Conservation (phyloP, 2,329 filamentous ascomycete species). For the Aspergillus chevalieri region DNA sequence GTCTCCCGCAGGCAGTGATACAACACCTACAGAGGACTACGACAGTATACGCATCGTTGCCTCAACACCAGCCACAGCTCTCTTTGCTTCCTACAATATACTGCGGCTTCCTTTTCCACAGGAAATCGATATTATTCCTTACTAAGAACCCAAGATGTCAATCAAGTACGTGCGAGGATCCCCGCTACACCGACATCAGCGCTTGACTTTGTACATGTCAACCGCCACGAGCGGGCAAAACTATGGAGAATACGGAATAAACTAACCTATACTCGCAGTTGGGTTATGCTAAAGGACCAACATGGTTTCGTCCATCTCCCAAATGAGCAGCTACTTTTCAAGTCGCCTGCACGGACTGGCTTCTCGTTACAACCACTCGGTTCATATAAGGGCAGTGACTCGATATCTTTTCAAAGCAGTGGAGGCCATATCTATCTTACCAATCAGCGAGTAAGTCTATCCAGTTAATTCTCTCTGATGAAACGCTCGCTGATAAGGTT, state of each 20-base stretch:
- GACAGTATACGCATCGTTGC: no score
- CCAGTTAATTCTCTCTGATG: constrained; percentile 3
- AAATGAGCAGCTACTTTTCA: constrained; percentile 74
- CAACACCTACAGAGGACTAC: no score
- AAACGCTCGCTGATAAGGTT: constrained; percentile 6
- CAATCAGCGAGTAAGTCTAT: constrained; percentile 65
- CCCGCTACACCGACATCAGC: constrained; percentile 1
- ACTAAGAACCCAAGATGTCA: constrained; percentile 27
- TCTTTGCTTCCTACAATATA: no score
- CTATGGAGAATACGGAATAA: not conserved
- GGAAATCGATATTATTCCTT: constrained; percentile 1
- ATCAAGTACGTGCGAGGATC: constrained; percentile 32
- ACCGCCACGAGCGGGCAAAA: not conserved
- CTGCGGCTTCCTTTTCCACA: no score
- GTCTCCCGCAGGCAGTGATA: no score
- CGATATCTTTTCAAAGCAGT: constrained; percentile 66
- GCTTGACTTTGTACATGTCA: not conserved
- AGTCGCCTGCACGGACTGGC: constrained; percentile 70
- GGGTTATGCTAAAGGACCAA: constrained; percentile 81
- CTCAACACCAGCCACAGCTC: no score
- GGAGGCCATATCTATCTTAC: constrained; percentile 74
- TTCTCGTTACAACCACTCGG: constrained; percentile 68
- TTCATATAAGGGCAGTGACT: constrained; percentile 56
- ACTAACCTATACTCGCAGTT: constrained; percentile 45
- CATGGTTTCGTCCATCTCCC: constrained; percentile 76